phyloP scores from a whole-genome alignment of 2,329 filamentous ascomycete species.

The Pseudopithomyces maydicus region DNA sequence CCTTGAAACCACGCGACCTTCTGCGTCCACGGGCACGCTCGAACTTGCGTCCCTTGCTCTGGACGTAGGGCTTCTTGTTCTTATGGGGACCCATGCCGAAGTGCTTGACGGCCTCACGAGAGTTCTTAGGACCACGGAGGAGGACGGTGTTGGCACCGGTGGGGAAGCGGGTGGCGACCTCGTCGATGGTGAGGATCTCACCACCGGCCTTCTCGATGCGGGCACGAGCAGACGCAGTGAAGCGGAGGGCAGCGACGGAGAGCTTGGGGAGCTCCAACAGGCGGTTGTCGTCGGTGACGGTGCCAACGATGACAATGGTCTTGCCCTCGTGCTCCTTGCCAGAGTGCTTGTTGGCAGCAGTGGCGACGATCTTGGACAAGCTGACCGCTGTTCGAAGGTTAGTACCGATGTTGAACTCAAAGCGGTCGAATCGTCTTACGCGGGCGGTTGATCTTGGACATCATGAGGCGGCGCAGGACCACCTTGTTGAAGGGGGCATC shows the following conservation, averaged over 20 bases:
- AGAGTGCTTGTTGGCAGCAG: constrained; percentile 57
- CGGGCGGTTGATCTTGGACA: constrained; percentile 94
- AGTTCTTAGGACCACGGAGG: constrained; percentile 97
- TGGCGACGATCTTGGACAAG: constrained; percentile 82
- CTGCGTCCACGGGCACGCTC: constrained; percentile 98
- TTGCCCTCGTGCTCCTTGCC: constrained; percentile 68
- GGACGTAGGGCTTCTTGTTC: constrained; percentile 98
- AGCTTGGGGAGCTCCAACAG: constrained; percentile 79
- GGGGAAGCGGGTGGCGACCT: constrained; percentile 92
- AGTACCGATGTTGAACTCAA: constrained; percentile 13
- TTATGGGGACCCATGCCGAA: constrained; percentile 98
- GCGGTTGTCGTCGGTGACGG: constrained; percentile 97
- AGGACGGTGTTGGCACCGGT: constrained; percentile 97
- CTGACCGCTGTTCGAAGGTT: constrained; percentile 66
- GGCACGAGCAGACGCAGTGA: constrained; percentile 94
- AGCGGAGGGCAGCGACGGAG: constrained; percentile 90
- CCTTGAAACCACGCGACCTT: constrained; percentile 99
- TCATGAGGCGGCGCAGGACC: constrained; percentile 94
- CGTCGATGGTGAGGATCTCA: constrained; percentile 93
- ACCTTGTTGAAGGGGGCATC: constrained; percentile 99
- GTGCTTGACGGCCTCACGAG: constrained; percentile 97
- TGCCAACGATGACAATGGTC: constrained; percentile 88
- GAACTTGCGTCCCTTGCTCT: constrained; percentile 99
- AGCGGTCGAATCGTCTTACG: constrained; percentile 30
- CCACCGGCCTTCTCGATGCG: constrained; percentile 92